Conservation (phyloP, 768 basidiomycete genomes). For the Trametes maxima region DNA sequence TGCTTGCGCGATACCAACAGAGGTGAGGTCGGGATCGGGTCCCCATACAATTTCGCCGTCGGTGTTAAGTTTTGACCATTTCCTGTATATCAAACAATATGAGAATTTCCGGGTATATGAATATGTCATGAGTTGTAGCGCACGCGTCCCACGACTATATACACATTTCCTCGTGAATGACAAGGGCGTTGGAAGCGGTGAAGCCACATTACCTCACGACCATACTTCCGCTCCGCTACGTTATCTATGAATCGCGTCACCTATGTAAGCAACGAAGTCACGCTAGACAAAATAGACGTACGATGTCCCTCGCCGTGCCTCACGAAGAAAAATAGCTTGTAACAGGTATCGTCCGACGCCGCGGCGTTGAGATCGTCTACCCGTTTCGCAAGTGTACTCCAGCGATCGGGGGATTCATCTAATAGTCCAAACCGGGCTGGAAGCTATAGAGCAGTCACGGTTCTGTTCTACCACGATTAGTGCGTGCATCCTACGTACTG, state of each 20-base stretch:
- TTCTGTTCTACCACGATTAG: background rate
- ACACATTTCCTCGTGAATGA: background rate
- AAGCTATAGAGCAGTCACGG: constrained; percentile 39
- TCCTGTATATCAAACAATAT: constrained; percentile 36
- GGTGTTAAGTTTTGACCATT: constrained; percentile 65
- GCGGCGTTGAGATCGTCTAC: constrained; percentile 51
- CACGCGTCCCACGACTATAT: background rate
- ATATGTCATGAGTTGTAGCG: background rate
- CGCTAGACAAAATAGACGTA: constrained; percentile 45
- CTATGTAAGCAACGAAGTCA: background rate
- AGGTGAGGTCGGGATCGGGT: constrained; percentile 69
- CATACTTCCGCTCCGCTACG: constrained; percentile 61
- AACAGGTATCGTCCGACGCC: constrained; percentile 42
- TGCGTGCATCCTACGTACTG: constrained; percentile 25
- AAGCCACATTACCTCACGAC: constrained; percentile 38
- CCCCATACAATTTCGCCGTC: constrained; percentile 75
- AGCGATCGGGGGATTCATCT: constrained; percentile 50
- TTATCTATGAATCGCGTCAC: constrained; percentile 52
- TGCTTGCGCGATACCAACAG: constrained; percentile 60
- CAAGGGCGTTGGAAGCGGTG: background rate
- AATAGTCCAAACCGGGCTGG: constrained; percentile 61
- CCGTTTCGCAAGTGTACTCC: constrained; percentile 46
- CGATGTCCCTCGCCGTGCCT: constrained; percentile 78
- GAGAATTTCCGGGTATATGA: background rate
- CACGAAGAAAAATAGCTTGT: constrained; percentile 67